Evolutionary conservation across 1,139 yeast genomes (phyloP), one percentile per base, ranked within the genome.

Genomic region (Nakaseomyces kungkrabaensis): DNA sequence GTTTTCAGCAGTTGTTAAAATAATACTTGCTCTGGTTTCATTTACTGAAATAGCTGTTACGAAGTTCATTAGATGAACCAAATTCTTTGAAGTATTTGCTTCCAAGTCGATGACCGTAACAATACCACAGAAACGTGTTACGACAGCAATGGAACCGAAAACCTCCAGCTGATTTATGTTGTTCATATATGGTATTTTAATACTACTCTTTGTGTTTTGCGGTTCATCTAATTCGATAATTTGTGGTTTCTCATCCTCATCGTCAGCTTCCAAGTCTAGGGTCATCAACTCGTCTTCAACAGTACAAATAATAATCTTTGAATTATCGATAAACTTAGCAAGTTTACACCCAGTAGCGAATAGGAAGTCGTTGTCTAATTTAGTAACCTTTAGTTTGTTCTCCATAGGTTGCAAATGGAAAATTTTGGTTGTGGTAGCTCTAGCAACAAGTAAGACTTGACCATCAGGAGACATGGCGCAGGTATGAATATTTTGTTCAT

Each of bases 401-500:
- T 63, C 63, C 31, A 62, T 62, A 26, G 72, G 70, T 17, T 68
- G 66, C 47, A 89, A 72, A 53, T 73, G 72, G 63, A 87, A 92
- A 1, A 90, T 62, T 63, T 84, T 88, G 10, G 88, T 80, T 1
- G 82, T 76, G 11, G 80, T 73, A 49, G 82, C 70, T 48, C 95
- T 81, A 10, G 90, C 78, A 34, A 89, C 94, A 0, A 82, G 84
- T 50, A 92, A 69, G 33, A 81, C 71, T 38, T 77, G 69, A 1
- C 86, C 94, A 56, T 80, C 81, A 24, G 76, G 73, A 33, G 88
- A 83, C 44, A 89, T 63, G n/a, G 81, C 75, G 48, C 85, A 88
- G 47, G 77, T 70, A 1, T 90, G 74, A 46, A 92, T 82, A 67
- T 86, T 85, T 58, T 88, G 97, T 46, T 87, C 95, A 57, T 83